Conservation (phyloP, 148 eudicot genomes). For the Suaeda aralocaspica region DNA sequence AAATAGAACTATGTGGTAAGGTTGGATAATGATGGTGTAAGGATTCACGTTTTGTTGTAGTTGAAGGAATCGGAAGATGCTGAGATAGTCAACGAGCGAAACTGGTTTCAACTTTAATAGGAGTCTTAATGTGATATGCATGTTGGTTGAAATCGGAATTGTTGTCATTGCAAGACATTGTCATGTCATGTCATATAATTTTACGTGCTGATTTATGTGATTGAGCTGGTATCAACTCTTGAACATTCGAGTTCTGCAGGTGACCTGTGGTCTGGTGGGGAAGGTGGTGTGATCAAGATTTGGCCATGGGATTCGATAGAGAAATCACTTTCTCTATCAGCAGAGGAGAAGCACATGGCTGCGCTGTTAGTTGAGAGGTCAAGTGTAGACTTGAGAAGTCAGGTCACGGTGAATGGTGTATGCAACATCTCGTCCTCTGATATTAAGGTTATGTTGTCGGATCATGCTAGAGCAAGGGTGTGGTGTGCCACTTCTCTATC, state of each 20-base stretch:
- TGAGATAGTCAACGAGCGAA: slow-evolving; percentile 2
- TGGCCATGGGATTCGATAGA: slow-evolving; percentile 95
- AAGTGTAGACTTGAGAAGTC: slow-evolving; percentile 64
- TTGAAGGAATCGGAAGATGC: not conserved
- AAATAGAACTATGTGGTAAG: not conserved
- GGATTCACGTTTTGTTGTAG: not conserved
- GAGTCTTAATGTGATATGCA: not conserved
- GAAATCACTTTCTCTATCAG: slow-evolving; percentile 77
- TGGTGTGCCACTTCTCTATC: slow-evolving; percentile 82
- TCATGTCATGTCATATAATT: not conserved
- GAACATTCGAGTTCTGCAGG: slow-evolving; percentile 36
- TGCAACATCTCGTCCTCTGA: slow-evolving; percentile 89
- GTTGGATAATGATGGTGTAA: not conserved
- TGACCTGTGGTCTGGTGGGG: slow-evolving; percentile 89
- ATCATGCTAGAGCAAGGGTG: slow-evolving; percentile 58
- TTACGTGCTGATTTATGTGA: not conserved
- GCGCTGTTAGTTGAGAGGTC: slow-evolving; percentile 86
- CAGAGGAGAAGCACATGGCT: slow-evolving; percentile 92
- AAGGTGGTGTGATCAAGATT: slow-evolving; percentile 69
- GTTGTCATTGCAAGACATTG: not conserved
- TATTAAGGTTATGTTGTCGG: slow-evolving; percentile 69
- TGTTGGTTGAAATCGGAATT: not conserved
- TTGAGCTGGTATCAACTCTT: not conserved
- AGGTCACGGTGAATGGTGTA: slow-evolving; percentile 87
- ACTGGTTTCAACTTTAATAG: not conserved